A percentile compares a stretch with the other conserved stretches of the same genome.
Conservation (phyloP, 805 yeast species). For the Zygotorulaspora florentina region DNA sequence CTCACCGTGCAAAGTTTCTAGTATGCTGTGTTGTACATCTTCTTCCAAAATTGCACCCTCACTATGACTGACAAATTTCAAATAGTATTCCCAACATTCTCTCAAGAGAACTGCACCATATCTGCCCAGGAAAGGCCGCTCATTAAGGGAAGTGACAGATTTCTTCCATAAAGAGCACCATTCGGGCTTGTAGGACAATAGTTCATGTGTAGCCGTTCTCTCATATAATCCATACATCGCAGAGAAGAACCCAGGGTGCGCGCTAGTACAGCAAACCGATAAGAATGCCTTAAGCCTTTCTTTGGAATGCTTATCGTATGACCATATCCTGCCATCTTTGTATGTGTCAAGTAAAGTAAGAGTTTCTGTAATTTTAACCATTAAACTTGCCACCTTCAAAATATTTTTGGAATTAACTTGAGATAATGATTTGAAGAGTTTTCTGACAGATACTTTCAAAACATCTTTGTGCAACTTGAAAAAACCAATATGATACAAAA, state of each 20-base stretch:
- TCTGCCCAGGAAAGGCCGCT: slow-evolving; percentile 31
- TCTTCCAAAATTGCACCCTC: neutral
- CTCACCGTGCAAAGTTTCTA: slow-evolving; percentile 19
- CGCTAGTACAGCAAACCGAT: slow-evolving; percentile 49
- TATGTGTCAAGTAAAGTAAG: slow-evolving; percentile 42
- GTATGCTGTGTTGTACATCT: slow-evolving; percentile 7
- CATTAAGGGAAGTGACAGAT: slow-evolving; percentile 26
- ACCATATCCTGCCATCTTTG: slow-evolving; percentile 51
- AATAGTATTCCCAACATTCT: slow-evolving; percentile 32
- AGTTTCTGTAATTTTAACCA: slow-evolving; percentile 48
- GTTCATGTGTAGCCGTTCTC: slow-evolving; percentile 11
- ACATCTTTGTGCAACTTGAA: slow-evolving; percentile 23
- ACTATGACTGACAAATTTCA: slow-evolving; percentile 17
- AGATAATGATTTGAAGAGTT: slow-evolving; percentile 34
- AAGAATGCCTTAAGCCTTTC: slow-evolving; percentile 46
- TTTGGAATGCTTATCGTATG: slow-evolving; percentile 45
- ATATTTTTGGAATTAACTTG: slow-evolving; percentile 35
- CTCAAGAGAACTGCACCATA: slow-evolving; percentile 30
- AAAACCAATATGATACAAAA: slow-evolving; percentile 25
- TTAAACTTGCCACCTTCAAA: slow-evolving; percentile 43
- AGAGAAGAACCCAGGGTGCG: slow-evolving; percentile 48
- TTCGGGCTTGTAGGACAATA: slow-evolving; percentile 20
- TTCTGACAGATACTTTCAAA: slow-evolving; percentile 34
- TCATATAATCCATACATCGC: slow-evolving; percentile 22
- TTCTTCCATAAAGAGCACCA: slow-evolving; percentile 32